A percentile compares a stretch with the other conserved stretches of the same genome.
Evolutionary conservation across 2,329 filamentous ascomycete genomes (phyloP).

Genomic region (Ophiosphaerella korrae): DNA sequence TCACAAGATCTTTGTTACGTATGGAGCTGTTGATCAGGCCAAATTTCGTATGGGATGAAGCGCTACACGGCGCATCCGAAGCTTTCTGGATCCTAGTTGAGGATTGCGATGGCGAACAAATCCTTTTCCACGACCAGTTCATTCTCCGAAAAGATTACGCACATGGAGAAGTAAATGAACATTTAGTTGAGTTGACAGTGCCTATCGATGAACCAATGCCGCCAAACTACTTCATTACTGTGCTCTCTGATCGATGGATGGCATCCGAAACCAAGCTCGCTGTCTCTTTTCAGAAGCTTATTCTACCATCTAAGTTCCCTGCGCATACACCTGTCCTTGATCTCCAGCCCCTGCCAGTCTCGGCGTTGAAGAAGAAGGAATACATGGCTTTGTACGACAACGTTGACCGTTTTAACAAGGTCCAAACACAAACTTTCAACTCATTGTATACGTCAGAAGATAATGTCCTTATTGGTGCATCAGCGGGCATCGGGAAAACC

Average conservation of each 20-base stretch:
- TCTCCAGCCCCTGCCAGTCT: constrained; percentile 86
- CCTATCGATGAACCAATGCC: constrained; percentile 97
- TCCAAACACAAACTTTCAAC: constrained; percentile 97
- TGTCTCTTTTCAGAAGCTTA: constrained; percentile 92
- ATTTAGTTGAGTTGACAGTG: constrained; percentile 94
- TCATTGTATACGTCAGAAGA: constrained; percentile 89
- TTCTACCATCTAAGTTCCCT: constrained; percentile 93
- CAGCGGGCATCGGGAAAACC: constrained; percentile 94
- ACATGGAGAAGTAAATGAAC: constrained; percentile 83
- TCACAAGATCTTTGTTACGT: constrained; percentile 90
- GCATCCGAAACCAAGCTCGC: constrained; percentile 92
- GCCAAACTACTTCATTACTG: constrained; percentile 96
- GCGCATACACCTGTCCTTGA: constrained; percentile 91
- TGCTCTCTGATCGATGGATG: constrained; percentile 97
- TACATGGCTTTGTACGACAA: constrained; percentile 80
- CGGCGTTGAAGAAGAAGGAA: constrained; percentile 84
- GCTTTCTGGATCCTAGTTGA: constrained; percentile 98
- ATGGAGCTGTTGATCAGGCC: constrained; percentile 90
- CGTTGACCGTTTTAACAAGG: constrained; percentile 92
- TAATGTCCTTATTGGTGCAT: constrained; percentile 91
- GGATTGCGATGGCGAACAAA: constrained; percentile 95
- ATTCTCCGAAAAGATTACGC: constrained; percentile 89
- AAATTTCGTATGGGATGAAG: constrained; percentile 94
- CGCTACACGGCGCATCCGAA: constrained; percentile 84
- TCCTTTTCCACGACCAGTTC: constrained; percentile 94